A percentile compares a stretch with the other conserved stretches of the same genome.
phyloP scores from a whole-genome alignment of 164 flowering plant species.

The Malania oleifera region DNA sequence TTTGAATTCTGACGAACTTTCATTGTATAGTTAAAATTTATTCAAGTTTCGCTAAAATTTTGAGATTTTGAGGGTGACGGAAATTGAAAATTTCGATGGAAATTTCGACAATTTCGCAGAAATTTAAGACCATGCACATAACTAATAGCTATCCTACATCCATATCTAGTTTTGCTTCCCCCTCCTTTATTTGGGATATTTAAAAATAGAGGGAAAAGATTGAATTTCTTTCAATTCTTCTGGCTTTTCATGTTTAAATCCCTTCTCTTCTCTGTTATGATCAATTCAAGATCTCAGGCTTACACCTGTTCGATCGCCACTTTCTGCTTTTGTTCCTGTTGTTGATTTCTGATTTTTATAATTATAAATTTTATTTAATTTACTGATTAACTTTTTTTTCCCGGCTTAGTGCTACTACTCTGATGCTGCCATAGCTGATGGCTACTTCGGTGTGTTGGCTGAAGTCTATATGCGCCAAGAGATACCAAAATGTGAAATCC shows the following conservation, averaged over 20 bases:
- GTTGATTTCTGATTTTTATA: background rate
- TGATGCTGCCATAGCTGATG: conserved; percentile 94
- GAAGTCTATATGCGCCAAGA: conserved; percentile 99
- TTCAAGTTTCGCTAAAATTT: no score
- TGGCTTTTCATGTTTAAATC: background rate
- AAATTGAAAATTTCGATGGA: no score
- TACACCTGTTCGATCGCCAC: background rate
- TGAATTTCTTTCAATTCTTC: background rate
- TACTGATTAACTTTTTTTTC: conserved; percentile 1
- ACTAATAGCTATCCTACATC: no score
- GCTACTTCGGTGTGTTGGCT: conserved; percentile 96
- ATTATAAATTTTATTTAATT: background rate
- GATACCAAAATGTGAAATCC: conserved; percentile 94
- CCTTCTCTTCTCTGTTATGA: background rate
- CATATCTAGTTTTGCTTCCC: no score
- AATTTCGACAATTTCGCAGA: no score
- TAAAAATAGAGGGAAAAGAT: no score
- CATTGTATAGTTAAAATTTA: no score
- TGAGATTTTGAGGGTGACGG: no score
- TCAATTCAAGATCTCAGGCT: background rate
- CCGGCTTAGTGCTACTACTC: conserved; percentile 94
- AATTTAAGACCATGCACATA: no score
- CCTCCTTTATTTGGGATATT: no score
- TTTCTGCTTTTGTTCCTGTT: no score
- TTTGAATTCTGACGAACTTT: no score